Conservation (phyloP, 2,329 filamentous ascomycete species). For the Pseudocercospora cruenta region DNA sequence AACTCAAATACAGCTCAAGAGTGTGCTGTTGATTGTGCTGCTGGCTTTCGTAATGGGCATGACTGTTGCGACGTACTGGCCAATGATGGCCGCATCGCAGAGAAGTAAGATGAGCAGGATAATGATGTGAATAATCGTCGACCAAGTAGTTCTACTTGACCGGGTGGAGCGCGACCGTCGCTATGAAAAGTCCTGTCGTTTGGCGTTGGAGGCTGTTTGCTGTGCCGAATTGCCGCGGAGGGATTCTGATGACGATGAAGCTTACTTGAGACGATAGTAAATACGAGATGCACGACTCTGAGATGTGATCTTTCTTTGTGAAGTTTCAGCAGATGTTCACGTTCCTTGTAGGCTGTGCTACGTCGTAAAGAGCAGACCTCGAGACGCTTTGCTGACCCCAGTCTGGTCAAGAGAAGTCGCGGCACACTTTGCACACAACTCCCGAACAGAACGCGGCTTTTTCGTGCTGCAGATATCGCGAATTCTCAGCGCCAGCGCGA, state of each 20-base stretch:
- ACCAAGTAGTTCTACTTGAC: too few species aligned
- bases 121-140: background rate
- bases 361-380: too few species aligned
- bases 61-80: conserved; percentile 18
- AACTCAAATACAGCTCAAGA: conserved; percentile 16
- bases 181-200: background rate
- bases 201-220: background rate
- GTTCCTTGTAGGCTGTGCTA: background rate
- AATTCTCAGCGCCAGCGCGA: too few species aligned
- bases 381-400: too few species aligned
- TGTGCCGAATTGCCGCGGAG: too few species aligned
- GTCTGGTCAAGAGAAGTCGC: too few species aligned
- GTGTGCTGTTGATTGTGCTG: conserved; percentile 21
- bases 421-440: too few species aligned
- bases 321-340: too few species aligned
- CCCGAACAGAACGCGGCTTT: too few species aligned
- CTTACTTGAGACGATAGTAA: background rate
- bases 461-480: too few species aligned
- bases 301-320: background rate
- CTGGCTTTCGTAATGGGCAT: conserved; percentile 22
- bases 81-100: background rate
- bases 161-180: too few species aligned
- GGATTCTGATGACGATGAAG: background rate
- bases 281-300: background rate
- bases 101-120: background rate